These are phyloP conservation scores for Zygoascus flipseniorum DNA, from an alignment of 805 yeast genomes.

Conservation along the genomic window DNA sequence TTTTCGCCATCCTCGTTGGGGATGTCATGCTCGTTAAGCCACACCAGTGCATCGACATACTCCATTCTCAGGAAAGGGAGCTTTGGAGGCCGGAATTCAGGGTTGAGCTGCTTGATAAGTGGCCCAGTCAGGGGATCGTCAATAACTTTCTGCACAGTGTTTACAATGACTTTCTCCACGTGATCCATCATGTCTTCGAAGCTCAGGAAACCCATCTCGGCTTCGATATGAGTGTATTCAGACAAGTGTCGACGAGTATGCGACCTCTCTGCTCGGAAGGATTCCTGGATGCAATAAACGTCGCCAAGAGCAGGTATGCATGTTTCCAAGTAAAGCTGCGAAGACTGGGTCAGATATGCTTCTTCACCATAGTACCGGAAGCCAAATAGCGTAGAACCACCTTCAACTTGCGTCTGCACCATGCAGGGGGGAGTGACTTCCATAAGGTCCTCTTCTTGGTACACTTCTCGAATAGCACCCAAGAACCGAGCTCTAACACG, in stretches of 20 bases:
- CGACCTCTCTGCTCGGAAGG: conserved; percentile 97
- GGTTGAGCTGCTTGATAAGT: conserved; percentile 84
- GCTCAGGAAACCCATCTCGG: conserved; percentile 78
- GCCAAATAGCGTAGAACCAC: conserved; percentile 93
- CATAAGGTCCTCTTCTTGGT: conserved; percentile 58
- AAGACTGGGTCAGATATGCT: conserved; percentile 92
- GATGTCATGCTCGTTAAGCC: conserved; percentile 94
- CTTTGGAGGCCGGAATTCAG: conserved; percentile 73
- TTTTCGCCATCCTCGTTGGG: conserved; percentile 89
- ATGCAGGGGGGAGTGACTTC: conserved; percentile 99
- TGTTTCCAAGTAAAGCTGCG: conserved; percentile 94
- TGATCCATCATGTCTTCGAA: conserved; percentile 84
- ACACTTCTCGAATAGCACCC: conserved; percentile 66
- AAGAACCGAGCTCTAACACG: conserved; percentile 83
- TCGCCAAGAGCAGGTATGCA: conserved; percentile 95
- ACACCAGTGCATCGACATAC: conserved; percentile 82
- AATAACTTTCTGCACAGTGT: conserved; percentile 62
- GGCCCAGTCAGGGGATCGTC: conserved; percentile 93
- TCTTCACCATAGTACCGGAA: conserved; percentile 95
- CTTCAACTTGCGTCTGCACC: conserved; percentile 99
- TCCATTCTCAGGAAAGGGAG: conserved; percentile 87
- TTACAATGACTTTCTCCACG: conserved; percentile 69
- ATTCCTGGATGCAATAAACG: conserved; percentile 94
- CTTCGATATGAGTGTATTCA: conserved; percentile 95
- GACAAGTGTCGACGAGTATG: conserved; percentile 97